Conservation (phyloP, 1,284 basidiomycete genomes). For the Athelia sp. region DNA sequence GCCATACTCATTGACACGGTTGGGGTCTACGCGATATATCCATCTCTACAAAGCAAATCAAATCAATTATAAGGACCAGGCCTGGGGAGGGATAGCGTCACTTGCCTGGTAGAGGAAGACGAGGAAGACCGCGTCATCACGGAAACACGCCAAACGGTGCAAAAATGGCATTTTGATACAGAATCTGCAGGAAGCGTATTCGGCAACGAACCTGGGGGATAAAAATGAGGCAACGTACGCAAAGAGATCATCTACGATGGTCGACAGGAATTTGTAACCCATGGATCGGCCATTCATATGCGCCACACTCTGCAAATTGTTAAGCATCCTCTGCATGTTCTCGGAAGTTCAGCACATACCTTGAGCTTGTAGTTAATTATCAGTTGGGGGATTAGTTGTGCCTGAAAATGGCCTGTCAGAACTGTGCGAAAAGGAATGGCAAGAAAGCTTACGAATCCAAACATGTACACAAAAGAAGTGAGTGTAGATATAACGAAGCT, state of each 20-base stretch:
- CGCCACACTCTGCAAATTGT: slow-evolving; percentile 62
- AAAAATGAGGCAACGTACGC: slow-evolving; percentile 47
- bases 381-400: slow-evolving; percentile 86
- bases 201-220: neutral
- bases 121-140: slow-evolving; percentile 89
- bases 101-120: slow-evolving; percentile 81
- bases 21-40: slow-evolving; percentile 94
- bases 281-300: slow-evolving; percentile 97
- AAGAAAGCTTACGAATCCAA: slow-evolving; percentile 79
- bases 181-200: slow-evolving; percentile 47
- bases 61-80: slow-evolving; percentile 8
- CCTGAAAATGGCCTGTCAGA: slow-evolving; percentile 37
- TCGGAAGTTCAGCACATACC: slow-evolving; percentile 36
- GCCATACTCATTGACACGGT: slow-evolving; percentile 93
- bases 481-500: slow-evolving; percentile 88
- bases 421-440: slow-evolving; percentile 6
- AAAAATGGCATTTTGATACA: slow-evolving; percentile 95
- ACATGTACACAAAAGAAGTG: slow-evolving; percentile 91
- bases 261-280: slow-evolving; percentile 90
- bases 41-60: slow-evolving; percentile 69
- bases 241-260: slow-evolving; percentile 91
- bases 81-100: slow-evolving; percentile 10
- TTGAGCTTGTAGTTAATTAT: slow-evolving; percentile 97
- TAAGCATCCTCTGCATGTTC: slow-evolving; percentile 10
- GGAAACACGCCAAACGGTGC: slow-evolving; percentile 86